These are phyloP conservation scores for Aeschynomene evenia DNA, from an alignment of 306 rosid species.

Conservation along the genomic window DNA sequence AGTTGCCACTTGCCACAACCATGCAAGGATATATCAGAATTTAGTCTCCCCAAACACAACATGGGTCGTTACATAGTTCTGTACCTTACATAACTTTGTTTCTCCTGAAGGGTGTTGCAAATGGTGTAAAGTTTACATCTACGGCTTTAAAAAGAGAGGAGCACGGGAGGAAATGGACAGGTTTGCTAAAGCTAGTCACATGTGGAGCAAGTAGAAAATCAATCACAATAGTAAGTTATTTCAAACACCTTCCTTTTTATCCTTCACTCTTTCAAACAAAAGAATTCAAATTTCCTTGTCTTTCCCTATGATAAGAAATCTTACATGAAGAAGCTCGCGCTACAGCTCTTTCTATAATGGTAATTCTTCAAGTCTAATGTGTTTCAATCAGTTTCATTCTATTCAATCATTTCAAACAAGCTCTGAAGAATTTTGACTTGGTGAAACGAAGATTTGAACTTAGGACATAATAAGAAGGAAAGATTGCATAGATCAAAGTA, in stretches of 20 bases:
- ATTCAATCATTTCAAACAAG: conserved; percentile 3
- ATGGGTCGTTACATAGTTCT: not conserved
- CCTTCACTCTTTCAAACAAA: not conserved
- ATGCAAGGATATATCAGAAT: conserved; percentile 5
- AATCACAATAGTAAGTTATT: not conserved
- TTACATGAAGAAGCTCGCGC: not conserved
- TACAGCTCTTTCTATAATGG: not conserved
- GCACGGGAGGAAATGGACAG: not conserved
- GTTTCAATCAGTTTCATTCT: conserved; percentile 1
- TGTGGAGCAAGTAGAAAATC: not conserved
- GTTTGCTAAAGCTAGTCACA: not conserved
- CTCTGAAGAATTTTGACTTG: no score
- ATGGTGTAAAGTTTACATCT: not conserved
- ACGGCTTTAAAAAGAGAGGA: not conserved
- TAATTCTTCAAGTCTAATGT: not conserved
- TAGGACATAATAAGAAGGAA: not conserved
- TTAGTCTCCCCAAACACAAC: conserved; percentile 1
- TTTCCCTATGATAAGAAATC: not conserved
- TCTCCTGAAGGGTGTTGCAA: not conserved
- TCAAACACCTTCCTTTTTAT: not conserved
- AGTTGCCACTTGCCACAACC: conserved; percentile 3
- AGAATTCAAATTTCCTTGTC: not conserved
- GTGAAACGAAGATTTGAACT: no score
- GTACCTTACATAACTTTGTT: not conserved
- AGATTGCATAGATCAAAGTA: not conserved